Percentiles rank a stretch among this genome's conserved stretches.
Evolutionary conservation across 257 asterid genomes (phyloP).

Genomic region (Plectranthus barbatus): DNA sequence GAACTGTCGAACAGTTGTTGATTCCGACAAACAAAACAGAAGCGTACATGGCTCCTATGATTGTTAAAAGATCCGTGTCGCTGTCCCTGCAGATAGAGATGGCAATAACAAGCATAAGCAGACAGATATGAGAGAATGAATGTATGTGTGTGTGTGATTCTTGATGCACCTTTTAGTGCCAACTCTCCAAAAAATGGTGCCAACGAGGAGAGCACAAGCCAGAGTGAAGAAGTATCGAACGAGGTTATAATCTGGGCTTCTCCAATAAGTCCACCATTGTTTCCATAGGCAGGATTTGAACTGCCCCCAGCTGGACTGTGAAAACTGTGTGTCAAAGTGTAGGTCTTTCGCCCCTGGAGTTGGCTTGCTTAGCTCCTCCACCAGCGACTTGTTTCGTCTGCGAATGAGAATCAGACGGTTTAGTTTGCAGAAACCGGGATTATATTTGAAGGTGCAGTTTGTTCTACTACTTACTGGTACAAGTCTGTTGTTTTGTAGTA

Average conservation of each 20-base stretch:
- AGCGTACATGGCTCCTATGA: conserved; percentile 74
- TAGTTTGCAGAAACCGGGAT: neutral
- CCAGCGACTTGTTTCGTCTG: conserved; percentile 60
- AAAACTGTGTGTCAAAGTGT: conserved; percentile 48
- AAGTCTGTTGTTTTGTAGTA: conserved; percentile 49
- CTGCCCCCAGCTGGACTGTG: conserved; percentile 54
- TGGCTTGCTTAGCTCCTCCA: conserved; percentile 50
- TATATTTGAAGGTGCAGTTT: too few relatives aligned
- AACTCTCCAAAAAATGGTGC: conserved; percentile 65
- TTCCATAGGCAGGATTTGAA: conserved; percentile 68
- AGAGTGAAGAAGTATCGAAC: conserved; percentile 67
- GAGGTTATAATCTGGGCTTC: conserved; percentile 87
- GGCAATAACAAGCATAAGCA: conserved; percentile 6
- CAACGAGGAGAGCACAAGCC: conserved; percentile 61
- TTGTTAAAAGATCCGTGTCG: conserved; percentile 50
- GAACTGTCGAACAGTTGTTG: conserved; percentile 68
- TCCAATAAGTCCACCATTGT: conserved; percentile 85
- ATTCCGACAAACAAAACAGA: conserved; percentile 65
- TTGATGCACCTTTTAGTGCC: conserved; percentile 48
- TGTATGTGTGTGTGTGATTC: neutral
- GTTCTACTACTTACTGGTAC: conserved; percentile 36
- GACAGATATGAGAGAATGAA: neutral
- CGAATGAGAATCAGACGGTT: neutral
- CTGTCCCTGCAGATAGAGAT: conserved; percentile 25
- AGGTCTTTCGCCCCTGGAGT: conserved; percentile 54